A percentile compares a stretch with the other conserved stretches of the same genome.
Conservation (phyloP, 2,329 filamentous ascomycete species). For the Claviceps sorghi region DNA sequence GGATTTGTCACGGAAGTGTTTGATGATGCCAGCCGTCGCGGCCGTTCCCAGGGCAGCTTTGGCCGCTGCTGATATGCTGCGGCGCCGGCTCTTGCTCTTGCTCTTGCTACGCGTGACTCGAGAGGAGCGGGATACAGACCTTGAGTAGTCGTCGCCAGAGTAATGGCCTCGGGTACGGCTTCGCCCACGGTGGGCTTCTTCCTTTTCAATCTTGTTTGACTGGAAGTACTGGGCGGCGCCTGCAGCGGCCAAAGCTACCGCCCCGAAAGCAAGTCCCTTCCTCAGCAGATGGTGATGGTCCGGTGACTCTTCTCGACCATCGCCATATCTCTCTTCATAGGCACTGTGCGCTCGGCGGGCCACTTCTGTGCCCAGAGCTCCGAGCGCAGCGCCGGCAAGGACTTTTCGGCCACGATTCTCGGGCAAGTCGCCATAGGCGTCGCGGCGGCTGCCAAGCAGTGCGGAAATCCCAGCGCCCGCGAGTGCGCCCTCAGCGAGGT, state of each 20-base stretch:
- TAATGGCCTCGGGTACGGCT: slow-evolving; percentile 31
- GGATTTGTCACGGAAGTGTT: slow-evolving; percentile 42
- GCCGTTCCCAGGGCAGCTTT: slow-evolving; percentile 45
- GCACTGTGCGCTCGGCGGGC: slow-evolving; percentile 45
- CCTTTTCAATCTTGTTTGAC: slow-evolving; percentile 43
- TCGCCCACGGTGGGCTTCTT: slow-evolving; percentile 42
- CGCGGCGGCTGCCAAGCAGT: slow-evolving; percentile 40
- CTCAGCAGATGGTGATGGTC: slow-evolving; percentile 37
- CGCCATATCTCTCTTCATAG: slow-evolving; percentile 38
- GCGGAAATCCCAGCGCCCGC: slow-evolving; percentile 48
- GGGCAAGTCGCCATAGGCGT: slow-evolving; percentile 32
- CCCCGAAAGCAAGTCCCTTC: slow-evolving; percentile 47
- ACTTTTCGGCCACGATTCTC: slow-evolving; percentile 44
- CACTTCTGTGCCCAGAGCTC: slow-evolving; percentile 47
- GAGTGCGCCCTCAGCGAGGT: slow-evolving; percentile 49
- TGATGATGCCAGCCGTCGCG: slow-evolving; percentile 41
- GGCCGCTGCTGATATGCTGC: slow-evolving; percentile 33
- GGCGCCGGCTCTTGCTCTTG: slow-evolving; percentile 29
- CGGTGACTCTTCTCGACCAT: slow-evolving; percentile 21
- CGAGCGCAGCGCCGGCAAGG: slow-evolving; percentile 45
- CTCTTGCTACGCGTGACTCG: slow-evolving; percentile 24
- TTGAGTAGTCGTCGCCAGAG: slow-evolving; percentile 27
- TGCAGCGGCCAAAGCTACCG: slow-evolving; percentile 47
- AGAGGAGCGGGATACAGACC: slow-evolving; percentile 24
- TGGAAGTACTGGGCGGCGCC: slow-evolving; percentile 52